phyloP scores from a whole-genome alignment of 1,284 basidiomycete genomes.

The Marasmius fiardii region DNA sequence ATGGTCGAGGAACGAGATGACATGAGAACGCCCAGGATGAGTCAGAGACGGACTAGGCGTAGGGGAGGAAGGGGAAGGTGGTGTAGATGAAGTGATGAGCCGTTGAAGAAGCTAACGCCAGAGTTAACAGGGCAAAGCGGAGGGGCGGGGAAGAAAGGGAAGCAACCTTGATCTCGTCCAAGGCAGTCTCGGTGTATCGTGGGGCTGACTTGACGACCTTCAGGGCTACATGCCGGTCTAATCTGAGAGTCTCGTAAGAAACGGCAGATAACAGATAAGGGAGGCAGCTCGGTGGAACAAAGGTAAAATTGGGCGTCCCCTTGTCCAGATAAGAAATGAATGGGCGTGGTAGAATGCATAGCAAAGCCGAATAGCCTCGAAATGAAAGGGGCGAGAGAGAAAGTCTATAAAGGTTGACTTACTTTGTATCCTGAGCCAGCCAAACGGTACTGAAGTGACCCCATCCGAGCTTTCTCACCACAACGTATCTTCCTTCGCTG shows the following conservation, averaged over 20 bases:
- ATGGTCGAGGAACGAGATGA: neutral
- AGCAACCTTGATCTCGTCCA: slow-evolving; percentile 89
- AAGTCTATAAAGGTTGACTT: slow-evolving; percentile 22
- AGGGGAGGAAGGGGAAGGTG: slow-evolving; percentile 32
- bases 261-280: slow-evolving; percentile 13
- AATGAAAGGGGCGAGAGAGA: slow-evolving; percentile 13
- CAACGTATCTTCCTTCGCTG: slow-evolving; percentile 83
- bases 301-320: no score
- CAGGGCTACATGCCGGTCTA: slow-evolving; percentile 95
- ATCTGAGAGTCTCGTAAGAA: slow-evolving; percentile 39
- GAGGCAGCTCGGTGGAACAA: neutral
- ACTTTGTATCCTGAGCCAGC: slow-evolving; percentile 88
- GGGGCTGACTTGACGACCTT: slow-evolving; percentile 99
- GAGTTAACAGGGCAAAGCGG: neutral
- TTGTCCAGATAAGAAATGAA: no score
- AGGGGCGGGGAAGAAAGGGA: neutral
- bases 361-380: slow-evolving; percentile 3
- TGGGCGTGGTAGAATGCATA: no score
- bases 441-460: slow-evolving; percentile 97
- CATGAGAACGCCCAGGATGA: neutral
- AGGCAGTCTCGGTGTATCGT: slow-evolving; percentile 95
- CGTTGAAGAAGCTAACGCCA: slow-evolving; percentile 76
- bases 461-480: slow-evolving; percentile 97
- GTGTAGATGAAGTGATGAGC: slow-evolving; percentile 84
- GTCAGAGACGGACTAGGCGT: neutral